These are phyloP conservation scores for Trifolium subterraneum DNA, from an alignment of 306 rosid species.

Conservation along the genomic window DNA sequence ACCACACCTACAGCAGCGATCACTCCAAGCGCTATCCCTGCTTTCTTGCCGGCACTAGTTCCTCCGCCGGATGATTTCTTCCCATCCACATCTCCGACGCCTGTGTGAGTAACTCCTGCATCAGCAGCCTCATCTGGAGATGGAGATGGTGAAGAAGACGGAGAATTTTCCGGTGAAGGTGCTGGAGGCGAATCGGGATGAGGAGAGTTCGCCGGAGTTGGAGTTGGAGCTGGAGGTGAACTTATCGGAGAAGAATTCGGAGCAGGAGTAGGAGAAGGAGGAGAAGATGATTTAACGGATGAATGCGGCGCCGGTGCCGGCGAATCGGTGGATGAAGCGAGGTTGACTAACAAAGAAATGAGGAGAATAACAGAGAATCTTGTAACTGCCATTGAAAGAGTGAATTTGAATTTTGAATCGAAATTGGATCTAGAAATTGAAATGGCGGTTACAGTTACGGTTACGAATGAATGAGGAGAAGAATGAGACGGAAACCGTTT, in stretches of 20 bases:
- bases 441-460: slow-evolving; percentile 14
- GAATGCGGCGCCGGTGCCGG: slow-evolving; percentile 42
- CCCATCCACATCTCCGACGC: neutral
- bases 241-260: slow-evolving; percentile 35
- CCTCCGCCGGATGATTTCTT: slow-evolving; percentile 58
- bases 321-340: slow-evolving; percentile 43
- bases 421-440: slow-evolving; percentile 52
- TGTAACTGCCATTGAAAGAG: slow-evolving; percentile 44
- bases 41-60: slow-evolving; percentile 74
- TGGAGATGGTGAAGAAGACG: slow-evolving; percentile 31
- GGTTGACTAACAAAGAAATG: slow-evolving; percentile 34
- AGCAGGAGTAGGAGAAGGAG: slow-evolving; percentile 47
- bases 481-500: neutral
- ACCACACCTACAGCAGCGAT: slow-evolving; percentile 50
- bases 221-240: slow-evolving; percentile 41
- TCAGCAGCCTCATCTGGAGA: slow-evolving; percentile 31
- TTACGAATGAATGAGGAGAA: neutral
- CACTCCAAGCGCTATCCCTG: slow-evolving; percentile 77
- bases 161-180: slow-evolving; percentile 36
- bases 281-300: slow-evolving; percentile 39
- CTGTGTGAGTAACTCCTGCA: slow-evolving; percentile 30
- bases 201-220: slow-evolving; percentile 30
- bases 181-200: slow-evolving; percentile 39
- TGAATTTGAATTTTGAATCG: slow-evolving; percentile 5
- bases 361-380: slow-evolving; percentile 40